Conservation (phyloP, 345 rosid genomes). For the Iberis pinnata region DNA sequence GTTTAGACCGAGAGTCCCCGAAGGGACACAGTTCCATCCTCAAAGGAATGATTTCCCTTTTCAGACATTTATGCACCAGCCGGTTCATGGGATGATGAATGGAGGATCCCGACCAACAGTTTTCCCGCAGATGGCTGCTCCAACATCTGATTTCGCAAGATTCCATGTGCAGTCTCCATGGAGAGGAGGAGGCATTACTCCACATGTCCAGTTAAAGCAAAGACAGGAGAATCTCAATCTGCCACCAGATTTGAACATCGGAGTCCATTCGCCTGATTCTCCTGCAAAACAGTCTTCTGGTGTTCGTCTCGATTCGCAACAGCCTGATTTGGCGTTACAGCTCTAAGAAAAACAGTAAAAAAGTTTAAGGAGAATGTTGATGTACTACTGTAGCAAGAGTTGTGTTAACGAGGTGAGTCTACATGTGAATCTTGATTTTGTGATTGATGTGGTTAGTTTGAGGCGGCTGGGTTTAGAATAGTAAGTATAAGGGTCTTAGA, state of each 20-base stretch:
- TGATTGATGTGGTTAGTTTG: too few species aligned
- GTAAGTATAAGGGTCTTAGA: too few species aligned
- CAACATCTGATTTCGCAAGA: conserved; percentile 50
- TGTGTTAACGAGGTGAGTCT: neutral
- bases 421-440: too few species aligned
- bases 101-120: conserved; percentile 42
- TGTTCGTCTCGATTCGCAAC: conserved; percentile 68
- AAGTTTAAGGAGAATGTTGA: conserved; percentile 4
- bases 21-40: conserved; percentile 45
- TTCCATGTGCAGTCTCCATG: conserved; percentile 58
- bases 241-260: conserved; percentile 84
- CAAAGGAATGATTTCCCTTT: conserved; percentile 49
- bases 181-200: conserved; percentile 41
- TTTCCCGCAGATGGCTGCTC: conserved; percentile 44
- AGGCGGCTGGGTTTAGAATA: too few species aligned
- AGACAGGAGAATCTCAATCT: conserved; percentile 50
- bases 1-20: conserved; percentile 33
- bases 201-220: conserved; percentile 47
- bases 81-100: conserved; percentile 34
- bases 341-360: conserved; percentile 34
- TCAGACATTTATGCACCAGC: conserved; percentile 49
- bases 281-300: conserved; percentile 75
- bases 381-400: neutral
- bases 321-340: conserved; percentile 92
- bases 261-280: conserved; percentile 83